Base-by-base conservation (phyloP, 140 eudicot species). In the Oenanthe javanica region DNA sequence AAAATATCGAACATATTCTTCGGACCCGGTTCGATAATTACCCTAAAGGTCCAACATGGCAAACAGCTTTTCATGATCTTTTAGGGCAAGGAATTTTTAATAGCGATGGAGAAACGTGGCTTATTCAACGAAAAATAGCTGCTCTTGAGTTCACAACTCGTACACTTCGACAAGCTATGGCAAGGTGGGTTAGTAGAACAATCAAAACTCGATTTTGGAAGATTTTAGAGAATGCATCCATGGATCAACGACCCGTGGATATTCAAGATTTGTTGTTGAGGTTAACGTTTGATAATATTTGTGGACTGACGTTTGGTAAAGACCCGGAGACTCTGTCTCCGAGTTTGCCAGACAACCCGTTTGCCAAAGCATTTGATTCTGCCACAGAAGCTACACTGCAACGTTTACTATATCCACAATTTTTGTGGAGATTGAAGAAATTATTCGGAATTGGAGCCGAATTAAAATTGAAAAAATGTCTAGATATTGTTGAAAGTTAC, bases 31-130 rank as follows among this genome's bases (percentile, higher is more conserved):
- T 92, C 57, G 96, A 92, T 47, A 92, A 92, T 66, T 92, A 92
- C 80, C 97, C 97, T 4, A 92, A 92, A 85, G 97, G 97, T 43
- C 97, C 97, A 59, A 79, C 89, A 1, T 92, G 96, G 96, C 97
- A 92, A 79, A 83, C 87, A 15, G 97, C 96, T 15, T 92, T 92
- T 75, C 97, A 92, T 66, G 97, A 92, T 76, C 95, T 92, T 43
- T 77, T 92, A 5, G 97, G 97, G 49, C 90, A 92, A 77, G 97
- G 97, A 5, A 92, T 92, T 6, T 92, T 92, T 67, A 92, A 92
- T 70, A 88, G 93, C 59, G 97, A 92, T n/a, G 97, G 97, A 6
- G 93, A 90, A 1, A 88, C 97, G 45, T 92, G 97, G 97, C 84
- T 92, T 15, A 87, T 92, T 13, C 97, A 92, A 61, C 82, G 97